Evolutionary conservation across 345 rosid species (phyloP), one percentile per base, ranked within the genome.

Genomic region (Aquilaria malaccensis): DNA sequence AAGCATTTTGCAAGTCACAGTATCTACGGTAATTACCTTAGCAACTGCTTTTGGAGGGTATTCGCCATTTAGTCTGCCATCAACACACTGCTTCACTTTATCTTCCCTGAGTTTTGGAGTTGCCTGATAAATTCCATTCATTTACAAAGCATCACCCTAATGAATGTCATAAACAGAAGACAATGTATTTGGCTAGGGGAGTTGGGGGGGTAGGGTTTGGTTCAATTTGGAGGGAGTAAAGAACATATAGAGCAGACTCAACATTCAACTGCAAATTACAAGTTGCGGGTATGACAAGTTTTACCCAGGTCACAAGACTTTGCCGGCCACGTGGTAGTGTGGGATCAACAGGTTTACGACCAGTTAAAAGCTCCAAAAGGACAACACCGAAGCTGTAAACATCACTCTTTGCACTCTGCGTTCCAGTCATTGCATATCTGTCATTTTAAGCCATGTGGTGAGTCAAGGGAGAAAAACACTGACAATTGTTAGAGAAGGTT

Each of bases 381-480:
- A 88, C 85, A 60, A 88, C 92, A 1, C 96, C 96, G 43, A 88
- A 88, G 71, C 96, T 88, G 70, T 88, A 88, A 7, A 85, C 96
- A 46, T 88, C 92, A 53, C 96, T 83, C 83, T 85, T 88, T 70
- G 83, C 70, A 62, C 83, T 88, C 74, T 81, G 74, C 37, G 83
- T 81, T 61, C 96, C 92, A 9, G 96, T 88, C 92, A 88, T 85
- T 60, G 96, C 87, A 68, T 80, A 88, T 65, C 96, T 88, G 78
- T 63, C 70, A 61, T 52, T 32, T 30, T 32, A 62, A 33, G 45
- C 41, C 33, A 47, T 33, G 5, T 37, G 4, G 43, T 37, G 4
- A 37, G 43, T 4, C 43, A 37, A 37, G 4, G 43, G 7, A 37
- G 43, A 4, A 53, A 31, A 53, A 53, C 56, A 37, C 4, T 37